A percentile compares a stretch with the other conserved stretches of the same genome.
Evolutionary conservation across 2,329 filamentous ascomycete genomes (phyloP).

Genomic region (Aspergillus sp.): DNA sequence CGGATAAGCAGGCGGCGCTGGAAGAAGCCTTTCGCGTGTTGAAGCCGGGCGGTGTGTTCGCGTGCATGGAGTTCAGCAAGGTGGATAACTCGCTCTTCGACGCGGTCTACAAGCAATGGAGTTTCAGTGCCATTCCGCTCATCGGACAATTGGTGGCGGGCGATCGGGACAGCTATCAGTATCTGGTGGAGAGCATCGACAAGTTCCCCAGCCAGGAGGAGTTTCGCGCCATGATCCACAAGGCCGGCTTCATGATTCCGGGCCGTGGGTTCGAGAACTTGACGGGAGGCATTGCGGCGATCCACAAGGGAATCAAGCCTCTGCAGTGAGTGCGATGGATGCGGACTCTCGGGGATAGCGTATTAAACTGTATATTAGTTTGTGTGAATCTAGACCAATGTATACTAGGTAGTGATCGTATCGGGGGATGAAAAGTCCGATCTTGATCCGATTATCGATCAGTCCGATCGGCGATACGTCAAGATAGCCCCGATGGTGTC

Average conservation of each 20-base stretch:
- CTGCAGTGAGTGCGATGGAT: background rate
- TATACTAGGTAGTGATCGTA: conserved; percentile 3
- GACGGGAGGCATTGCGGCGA: conserved; percentile 88
- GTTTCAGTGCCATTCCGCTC: conserved; percentile 87
- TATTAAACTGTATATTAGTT: conserved; percentile 2
- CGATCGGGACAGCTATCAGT: conserved; percentile 95
- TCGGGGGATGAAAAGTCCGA: background rate
- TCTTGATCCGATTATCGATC: background rate
- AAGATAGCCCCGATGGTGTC: conserved; percentile 17
- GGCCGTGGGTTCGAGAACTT: conserved; percentile 85
- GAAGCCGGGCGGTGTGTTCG: conserved; percentile 92
- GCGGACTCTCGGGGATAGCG: no score
- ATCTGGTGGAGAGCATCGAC: conserved; percentile 97
- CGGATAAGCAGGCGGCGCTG: conserved; percentile 80
- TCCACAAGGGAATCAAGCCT: conserved; percentile 95
- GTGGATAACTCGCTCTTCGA: conserved; percentile 77
- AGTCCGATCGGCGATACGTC: conserved; percentile 9
- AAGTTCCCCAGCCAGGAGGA: conserved; percentile 82
- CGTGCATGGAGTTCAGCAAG: conserved; percentile 93
- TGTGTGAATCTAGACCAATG: background rate
- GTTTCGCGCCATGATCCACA: conserved; percentile 62
- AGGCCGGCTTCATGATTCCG: conserved; percentile 80
- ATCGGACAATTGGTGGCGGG: conserved; percentile 94
- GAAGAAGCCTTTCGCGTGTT: conserved; percentile 82
- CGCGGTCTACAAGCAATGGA: conserved; percentile 90